phyloP scores from a whole-genome alignment of 1,139 yeast species.

The Scheffersomyces segobiensis region DNA sequence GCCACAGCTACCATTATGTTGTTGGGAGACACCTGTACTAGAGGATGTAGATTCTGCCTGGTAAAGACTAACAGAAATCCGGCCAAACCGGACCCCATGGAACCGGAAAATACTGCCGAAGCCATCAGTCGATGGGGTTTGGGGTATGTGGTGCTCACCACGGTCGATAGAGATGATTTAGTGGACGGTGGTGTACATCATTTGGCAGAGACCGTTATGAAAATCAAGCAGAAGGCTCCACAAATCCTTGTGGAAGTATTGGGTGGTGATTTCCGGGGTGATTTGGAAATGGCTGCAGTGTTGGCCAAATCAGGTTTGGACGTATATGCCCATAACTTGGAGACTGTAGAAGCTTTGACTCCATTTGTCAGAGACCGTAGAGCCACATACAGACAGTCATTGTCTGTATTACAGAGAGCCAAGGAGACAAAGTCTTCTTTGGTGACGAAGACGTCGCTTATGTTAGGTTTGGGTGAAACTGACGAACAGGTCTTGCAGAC shows the following conservation, averaged over 20 bases:
- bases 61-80: constrained; percentile 92
- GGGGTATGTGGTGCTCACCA: constrained; percentile 95
- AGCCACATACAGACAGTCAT: constrained; percentile 90
- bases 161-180: constrained; percentile 96
- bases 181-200: constrained; percentile 92
- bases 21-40: constrained; percentile 96
- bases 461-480: constrained; percentile 96
- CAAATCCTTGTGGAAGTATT: constrained; percentile 90
- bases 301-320: constrained; percentile 88
- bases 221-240: constrained; percentile 86
- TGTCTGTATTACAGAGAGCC: constrained; percentile 76
- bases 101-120: constrained; percentile 97
- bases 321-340: constrained; percentile 96
- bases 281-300: constrained; percentile 72
- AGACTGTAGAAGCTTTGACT: constrained; percentile 92
- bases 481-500: constrained; percentile 86
- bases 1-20: constrained; percentile 99
- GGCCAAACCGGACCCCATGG: constrained; percentile 87
- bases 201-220: constrained; percentile 81
- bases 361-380: constrained; percentile 96
- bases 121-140: constrained; percentile 98
- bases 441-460: constrained; percentile 89
- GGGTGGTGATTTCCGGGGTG: constrained; percentile 95
- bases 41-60: constrained; percentile 97
- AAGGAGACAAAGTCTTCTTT: constrained; percentile 73